Evolutionary conservation across 148 eudicot genomes (phyloP).

Genomic region (Polygonum maritimum): DNA sequence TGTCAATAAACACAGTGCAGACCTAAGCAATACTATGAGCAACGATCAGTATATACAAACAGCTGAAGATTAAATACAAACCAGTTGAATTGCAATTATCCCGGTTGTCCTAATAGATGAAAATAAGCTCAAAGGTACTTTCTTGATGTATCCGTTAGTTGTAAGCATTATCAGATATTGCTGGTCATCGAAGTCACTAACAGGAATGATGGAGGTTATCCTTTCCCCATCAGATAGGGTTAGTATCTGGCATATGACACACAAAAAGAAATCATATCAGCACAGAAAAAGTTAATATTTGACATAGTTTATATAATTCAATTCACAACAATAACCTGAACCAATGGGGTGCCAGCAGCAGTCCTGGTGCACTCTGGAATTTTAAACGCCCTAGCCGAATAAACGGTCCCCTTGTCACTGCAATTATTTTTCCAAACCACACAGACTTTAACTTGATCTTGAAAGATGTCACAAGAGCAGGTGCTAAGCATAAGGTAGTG

Average conservation of each 20-base stretch:
- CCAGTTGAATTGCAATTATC: slow-evolving; percentile 95
- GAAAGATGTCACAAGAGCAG: neutral
- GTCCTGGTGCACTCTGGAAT: slow-evolving; percentile 91
- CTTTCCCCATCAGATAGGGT: slow-evolving; percentile 85
- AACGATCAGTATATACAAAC: neutral
- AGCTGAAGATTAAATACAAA: slow-evolving; percentile 24
- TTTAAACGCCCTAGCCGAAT: slow-evolving; percentile 83
- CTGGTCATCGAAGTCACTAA: slow-evolving; percentile 73
- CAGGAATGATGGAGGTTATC: slow-evolving; percentile 92
- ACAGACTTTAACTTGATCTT: neutral
- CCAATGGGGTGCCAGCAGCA: slow-evolving; percentile 89
- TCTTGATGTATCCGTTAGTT: slow-evolving; percentile 86
- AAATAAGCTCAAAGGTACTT: slow-evolving; percentile 78
- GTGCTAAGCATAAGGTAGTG: neutral
- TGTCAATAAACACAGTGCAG: slow-evolving; percentile 21
- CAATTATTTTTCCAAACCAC: slow-evolving; percentile 14
- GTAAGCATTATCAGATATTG: slow-evolving; percentile 90
- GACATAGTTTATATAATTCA: neutral
- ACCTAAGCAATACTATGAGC: slow-evolving; percentile 5
- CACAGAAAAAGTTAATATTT: neutral
- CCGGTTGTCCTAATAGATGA: slow-evolving; percentile 89
- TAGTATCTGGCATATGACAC: slow-evolving; percentile 50
- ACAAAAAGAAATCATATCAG: slow-evolving; percentile 11
- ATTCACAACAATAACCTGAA: slow-evolving; percentile 46
- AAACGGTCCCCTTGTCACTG: slow-evolving; percentile 89